Percentiles rank a stretch among this genome's conserved stretches.
Evolutionary conservation across 2,329 filamentous ascomycete species (phyloP).

Genomic region (Hypoxylon sp.): DNA sequence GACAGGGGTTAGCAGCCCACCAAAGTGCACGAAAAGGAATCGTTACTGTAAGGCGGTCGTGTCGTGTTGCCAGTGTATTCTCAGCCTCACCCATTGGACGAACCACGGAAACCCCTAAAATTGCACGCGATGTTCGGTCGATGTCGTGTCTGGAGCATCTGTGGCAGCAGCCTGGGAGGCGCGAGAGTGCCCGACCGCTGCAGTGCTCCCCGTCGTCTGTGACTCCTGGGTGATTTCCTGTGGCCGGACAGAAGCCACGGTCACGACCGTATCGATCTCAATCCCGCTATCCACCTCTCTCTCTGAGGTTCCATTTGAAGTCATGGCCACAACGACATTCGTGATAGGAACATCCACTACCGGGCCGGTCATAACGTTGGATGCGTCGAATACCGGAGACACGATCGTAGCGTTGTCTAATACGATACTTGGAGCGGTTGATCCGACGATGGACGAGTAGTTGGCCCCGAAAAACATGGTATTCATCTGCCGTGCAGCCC

Average conservation of each 20-base stretch:
- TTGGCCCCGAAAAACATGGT: conserved; percentile 1
- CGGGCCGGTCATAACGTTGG: not conserved
- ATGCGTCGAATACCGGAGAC: not conserved
- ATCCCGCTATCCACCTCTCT: conserved; percentile 14
- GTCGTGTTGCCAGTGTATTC: not conserved
- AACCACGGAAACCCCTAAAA: not conserved
- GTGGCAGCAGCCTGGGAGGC: not conserved
- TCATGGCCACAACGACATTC: not conserved
- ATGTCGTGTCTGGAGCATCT: not conserved
- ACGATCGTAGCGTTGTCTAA: not conserved
- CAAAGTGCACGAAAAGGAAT: not conserved
- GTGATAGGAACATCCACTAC: not conserved
- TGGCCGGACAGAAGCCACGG: not conserved
- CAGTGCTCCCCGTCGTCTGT: not conserved
- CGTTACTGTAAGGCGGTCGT: not conserved
- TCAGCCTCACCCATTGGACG: not conserved
- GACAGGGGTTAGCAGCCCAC: too few relatives aligned
- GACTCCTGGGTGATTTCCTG: conserved; percentile 14
- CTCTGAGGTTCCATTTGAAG: not conserved
- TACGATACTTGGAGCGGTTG: not conserved
- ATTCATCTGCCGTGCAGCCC: conserved; percentile 5
- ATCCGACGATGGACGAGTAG: conserved; percentile 1
- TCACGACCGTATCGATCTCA: conserved; percentile 14
- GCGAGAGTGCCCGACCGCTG: not conserved
- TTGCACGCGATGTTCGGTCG: not conserved